Conservation (phyloP, 768 basidiomycete species). For the Podaxis rugospora region DNA sequence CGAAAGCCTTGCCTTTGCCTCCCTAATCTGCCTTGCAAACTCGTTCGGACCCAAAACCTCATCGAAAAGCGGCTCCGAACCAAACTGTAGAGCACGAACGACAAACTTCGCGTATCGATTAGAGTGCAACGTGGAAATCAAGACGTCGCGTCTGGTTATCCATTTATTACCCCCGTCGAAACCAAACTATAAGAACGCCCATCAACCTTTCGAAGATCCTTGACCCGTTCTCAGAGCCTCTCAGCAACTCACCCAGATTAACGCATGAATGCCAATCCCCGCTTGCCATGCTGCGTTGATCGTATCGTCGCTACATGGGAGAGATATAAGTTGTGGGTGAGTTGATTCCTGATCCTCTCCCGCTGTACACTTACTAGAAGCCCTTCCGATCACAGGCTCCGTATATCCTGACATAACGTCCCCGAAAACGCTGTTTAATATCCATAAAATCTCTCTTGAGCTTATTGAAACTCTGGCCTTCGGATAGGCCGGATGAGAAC, state of each 20-base stretch:
- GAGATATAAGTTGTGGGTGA: background rate
- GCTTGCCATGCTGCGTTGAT: conserved; percentile 67
- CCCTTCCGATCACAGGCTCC: conserved; percentile 40
- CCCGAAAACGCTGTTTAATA: conserved; percentile 53
- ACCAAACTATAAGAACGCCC: conserved; percentile 33
- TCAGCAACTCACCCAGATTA: conserved; percentile 58
- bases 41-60: conserved; percentile 41
- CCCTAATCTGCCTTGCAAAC: conserved; percentile 47
- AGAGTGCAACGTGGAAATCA: conserved; percentile 48
- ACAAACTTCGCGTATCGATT: conserved; percentile 63
- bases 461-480: conserved; percentile 54
- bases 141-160: conserved; percentile 46
- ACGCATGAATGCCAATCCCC: conserved; percentile 66
- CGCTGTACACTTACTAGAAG: conserved; percentile 36
- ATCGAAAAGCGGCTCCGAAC: conserved; percentile 68
- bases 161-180: conserved; percentile 45
- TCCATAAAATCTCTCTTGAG: conserved; percentile 54
- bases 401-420: conserved; percentile 63
- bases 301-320: conserved; percentile 41
- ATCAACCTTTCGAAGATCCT: background rate
- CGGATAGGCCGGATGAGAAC: too few species aligned
- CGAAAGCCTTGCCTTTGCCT: conserved; percentile 45
- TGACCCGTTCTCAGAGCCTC: background rate
- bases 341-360: background rate
- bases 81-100: conserved; percentile 64